phyloP scores from a whole-genome alignment of 768 basidiomycete species.

The Sporobolomyces roseus region DNA sequence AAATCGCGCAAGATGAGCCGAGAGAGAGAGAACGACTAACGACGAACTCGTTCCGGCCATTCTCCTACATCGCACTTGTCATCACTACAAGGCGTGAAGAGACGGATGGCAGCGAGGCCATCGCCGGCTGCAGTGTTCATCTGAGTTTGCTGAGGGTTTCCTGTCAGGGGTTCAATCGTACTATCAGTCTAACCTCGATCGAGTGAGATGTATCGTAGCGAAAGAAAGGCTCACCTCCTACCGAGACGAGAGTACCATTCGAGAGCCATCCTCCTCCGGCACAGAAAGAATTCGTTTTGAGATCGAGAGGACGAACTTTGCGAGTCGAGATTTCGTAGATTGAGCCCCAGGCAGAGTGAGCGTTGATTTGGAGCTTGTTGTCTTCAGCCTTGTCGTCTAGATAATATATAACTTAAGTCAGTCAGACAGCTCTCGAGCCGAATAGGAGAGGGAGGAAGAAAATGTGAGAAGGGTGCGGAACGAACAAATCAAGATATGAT shows the following conservation, averaged over 20 bases:
- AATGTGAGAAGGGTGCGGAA: too few relatives aligned
- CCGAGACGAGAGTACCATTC: slow-evolving; percentile 46
- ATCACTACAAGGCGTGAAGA: slow-evolving; percentile 57
- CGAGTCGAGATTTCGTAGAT: slow-evolving; percentile 36
- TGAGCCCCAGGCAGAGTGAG: slow-evolving; percentile 36
- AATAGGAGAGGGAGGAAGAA: not conserved
- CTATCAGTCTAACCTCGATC: not conserved
- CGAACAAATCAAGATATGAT: slow-evolving; percentile 28
- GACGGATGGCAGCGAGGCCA: slow-evolving; percentile 68
- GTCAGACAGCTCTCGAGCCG: too few relatives aligned
- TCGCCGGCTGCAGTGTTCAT: slow-evolving; percentile 66
- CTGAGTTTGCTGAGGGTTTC: slow-evolving; percentile 56
- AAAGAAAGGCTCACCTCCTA: slow-evolving; percentile 40
- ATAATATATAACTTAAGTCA: too few relatives aligned
- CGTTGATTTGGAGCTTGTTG: slow-evolving; percentile 34
- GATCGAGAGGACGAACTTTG: slow-evolving; percentile 59
- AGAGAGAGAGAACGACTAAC: too few relatives aligned
- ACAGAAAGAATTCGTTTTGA: slow-evolving; percentile 60
- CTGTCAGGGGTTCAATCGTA: slow-evolving; percentile 55
- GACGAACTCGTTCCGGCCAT: slow-evolving; percentile 73
- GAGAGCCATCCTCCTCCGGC: slow-evolving; percentile 46
- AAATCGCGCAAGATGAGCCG: too few relatives aligned
- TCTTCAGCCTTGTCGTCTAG: slow-evolving; percentile 44
- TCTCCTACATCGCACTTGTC: slow-evolving; percentile 63
- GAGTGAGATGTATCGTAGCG: not conserved